Conservation (phyloP, 179 eudicot species). For the Sideroxylon spinosum region DNA sequence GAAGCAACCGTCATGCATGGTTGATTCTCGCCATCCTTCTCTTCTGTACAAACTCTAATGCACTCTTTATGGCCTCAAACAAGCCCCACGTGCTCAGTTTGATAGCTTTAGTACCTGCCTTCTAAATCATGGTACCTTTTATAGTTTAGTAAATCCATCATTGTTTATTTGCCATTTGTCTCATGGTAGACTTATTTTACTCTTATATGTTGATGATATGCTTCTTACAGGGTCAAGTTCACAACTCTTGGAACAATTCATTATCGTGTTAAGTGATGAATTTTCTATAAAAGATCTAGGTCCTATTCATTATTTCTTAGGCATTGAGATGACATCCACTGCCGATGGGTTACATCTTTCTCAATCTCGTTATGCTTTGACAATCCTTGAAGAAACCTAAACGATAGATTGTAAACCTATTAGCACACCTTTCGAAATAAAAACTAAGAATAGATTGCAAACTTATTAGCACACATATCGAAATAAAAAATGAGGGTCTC, state of each 20-base stretch:
- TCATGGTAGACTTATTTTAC: neutral
- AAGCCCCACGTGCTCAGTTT: conserved; percentile 8
- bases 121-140: neutral
- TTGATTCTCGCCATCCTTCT: neutral
- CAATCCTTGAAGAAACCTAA: neutral
- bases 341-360: neutral
- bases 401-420: neutral
- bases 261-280: no score
- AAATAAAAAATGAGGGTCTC: no score
- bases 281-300: conserved; percentile 14
- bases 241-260: no score
- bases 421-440: neutral
- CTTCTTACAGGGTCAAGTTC: neutral
- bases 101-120: neutral
- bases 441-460: neutral
- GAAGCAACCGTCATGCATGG: neutral
- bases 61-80: neutral
- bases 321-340: neutral
- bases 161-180: neutral
- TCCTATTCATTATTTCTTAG: neutral
- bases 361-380: neutral
- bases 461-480: neutral
- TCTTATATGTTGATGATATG: conserved; percentile 17
- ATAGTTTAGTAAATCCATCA: neutral
- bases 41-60: neutral